phyloP scores from a whole-genome alignment of 345 rosid species.

The Eucalyptus marginata region DNA sequence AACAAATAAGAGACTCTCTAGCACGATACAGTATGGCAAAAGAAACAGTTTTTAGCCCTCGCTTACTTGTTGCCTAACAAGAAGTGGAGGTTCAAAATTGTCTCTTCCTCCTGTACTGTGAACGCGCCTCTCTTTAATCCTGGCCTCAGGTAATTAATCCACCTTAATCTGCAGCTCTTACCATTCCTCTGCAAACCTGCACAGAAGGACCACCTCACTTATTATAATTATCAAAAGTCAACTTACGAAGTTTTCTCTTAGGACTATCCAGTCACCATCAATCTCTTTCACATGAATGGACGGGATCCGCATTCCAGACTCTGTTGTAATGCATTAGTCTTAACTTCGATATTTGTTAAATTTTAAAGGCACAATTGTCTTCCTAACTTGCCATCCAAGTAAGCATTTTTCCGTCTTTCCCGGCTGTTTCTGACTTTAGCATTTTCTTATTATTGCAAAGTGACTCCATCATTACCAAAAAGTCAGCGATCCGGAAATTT shows the following conservation, averaged over 20 bases:
- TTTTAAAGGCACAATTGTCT: background rate
- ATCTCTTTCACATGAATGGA: background rate
- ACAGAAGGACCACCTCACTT: background rate
- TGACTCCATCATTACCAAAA: background rate
- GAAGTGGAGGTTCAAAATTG: slow-evolving; percentile 51
- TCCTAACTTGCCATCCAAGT: background rate
- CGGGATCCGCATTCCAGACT: background rate
- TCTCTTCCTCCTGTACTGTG: slow-evolving; percentile 54
- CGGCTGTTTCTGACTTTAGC: background rate
- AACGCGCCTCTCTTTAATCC: slow-evolving; percentile 69
- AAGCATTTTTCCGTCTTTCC: background rate
- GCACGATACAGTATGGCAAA: background rate
- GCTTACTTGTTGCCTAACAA: slow-evolving; percentile 90
- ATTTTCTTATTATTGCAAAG: background rate
- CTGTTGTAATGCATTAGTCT: background rate
- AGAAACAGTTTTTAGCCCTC: background rate
- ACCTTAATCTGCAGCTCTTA: slow-evolving; percentile 89
- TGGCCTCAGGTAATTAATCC: slow-evolving; percentile 92
- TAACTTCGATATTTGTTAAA: background rate
- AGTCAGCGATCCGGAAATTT: background rate
- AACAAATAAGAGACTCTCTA: background rate
- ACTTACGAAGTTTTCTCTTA: background rate
- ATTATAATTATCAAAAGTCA: background rate
- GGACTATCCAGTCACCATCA: background rate
- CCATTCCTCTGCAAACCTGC: slow-evolving; percentile 88